Evolutionary conservation across 805 yeast genomes (phyloP), one percentile per base, ranked within the genome.

Genomic region (Candida cerambycidarum): DNA sequence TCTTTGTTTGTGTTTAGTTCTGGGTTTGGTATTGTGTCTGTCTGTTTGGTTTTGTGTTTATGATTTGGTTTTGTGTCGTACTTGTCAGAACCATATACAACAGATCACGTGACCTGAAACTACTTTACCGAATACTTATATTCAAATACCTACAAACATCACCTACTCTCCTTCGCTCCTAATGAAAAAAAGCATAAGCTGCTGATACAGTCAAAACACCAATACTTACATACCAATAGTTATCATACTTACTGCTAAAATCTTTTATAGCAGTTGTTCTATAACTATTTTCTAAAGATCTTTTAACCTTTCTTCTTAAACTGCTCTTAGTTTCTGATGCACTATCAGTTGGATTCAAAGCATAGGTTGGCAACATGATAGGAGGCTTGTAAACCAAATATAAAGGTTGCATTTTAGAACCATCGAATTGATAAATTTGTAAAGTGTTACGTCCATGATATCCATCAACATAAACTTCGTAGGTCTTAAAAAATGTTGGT

Each of bases 331-430:
- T 61, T 29, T 68, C 63, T 5, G 72, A 57, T 2, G 70, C 66
- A 23, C 51, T 46, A 33, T 71, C 69, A 2, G 96, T 86, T 16
- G 99, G 99, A 63, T 90, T 92, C 73, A 93, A 69, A 0, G 97
- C 90, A 41, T 61, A 66, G 0, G 98, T 93, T 16, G 99, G 99
- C 46, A 93, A 78, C 99, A 93, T 93, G 78, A 85, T 75, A 8
- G 99, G 95, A 5, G 99, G 99, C 55, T 78, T 78, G 70, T 90
- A 93, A 2, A 95, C 96, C 62, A 93, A 75, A 64, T 89, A 93
- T 56, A 93, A 63, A 0, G 99, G 98, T 52, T 89, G 92, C 72
- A 85, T 65, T 34, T 80, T 80, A 13, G 86, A 62, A 13, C 97
- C 97, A 61, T 84, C 89, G 54, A 76, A 83, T 67, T 83, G 82